Base-by-base conservation (phyloP, 75 land plant genomes). In the Gnetum montanum region DNA sequence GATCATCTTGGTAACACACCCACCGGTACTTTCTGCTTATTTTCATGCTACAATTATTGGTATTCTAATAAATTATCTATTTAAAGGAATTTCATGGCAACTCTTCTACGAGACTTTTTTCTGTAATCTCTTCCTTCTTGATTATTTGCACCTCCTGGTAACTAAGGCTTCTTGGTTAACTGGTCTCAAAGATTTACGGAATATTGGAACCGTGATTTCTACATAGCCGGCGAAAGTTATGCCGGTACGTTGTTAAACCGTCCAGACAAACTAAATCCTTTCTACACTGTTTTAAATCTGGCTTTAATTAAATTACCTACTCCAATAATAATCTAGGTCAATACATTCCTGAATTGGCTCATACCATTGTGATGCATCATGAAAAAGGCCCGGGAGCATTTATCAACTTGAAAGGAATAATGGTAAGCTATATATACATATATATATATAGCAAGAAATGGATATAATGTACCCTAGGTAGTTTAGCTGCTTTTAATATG, bases 381-480 rank as follows among this genome's bases (percentile, higher is more conserved):
- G 72, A 58, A 38, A 78, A 75, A 13, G 41, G 57, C 1, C 23
- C 60, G 30, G 68, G 76, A 8, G 66, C 73, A 8, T 52, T 60
- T 1, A 83, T 89, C n/a, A 94, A 89, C 61, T 63, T 94, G 53
- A 93, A 93, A 56, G 94, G 98, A 34, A 67, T 81, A 40, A 59
- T 93, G 94, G 98, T 88, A 68, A 59, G 69, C 27, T 24, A n/a
- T n/a, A n/a, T n/a, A n/a, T n/a, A n/a, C n/a, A n/a, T n/a, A n/a
- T n/a, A n/a, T n/a, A n/a, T n/a, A n/a, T n/a, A n/a, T n/a, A n/a
- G n/a, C n/a, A n/a, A n/a, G n/a, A n/a, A n/a, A n/a, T n/a, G n/a
- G n/a, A n/a, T n/a, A n/a, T n/a, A n/a, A n/a, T n/a, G n/a, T n/a
- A n/a, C n/a, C n/a, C n/a, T n/a, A n/a, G n/a, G n/a, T n/a, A n/a